phyloP scores from a whole-genome alignment of 768 basidiomycete species.

The Dentipellis sp. region DNA sequence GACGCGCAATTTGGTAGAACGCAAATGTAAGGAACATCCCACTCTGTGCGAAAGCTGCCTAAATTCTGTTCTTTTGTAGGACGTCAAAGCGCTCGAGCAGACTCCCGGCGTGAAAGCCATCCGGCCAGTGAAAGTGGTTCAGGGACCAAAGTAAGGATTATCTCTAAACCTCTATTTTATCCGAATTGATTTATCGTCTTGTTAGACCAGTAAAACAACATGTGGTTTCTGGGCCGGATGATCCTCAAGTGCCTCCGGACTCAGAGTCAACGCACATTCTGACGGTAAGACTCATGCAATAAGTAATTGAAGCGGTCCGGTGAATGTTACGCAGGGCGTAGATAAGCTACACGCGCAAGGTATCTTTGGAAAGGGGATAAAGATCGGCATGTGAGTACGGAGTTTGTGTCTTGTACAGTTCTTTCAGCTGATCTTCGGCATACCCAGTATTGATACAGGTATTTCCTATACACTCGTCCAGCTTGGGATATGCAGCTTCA shows the following conservation, averaged over 20 bases:
- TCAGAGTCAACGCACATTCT: conserved; percentile 42
- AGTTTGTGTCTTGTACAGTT: neutral
- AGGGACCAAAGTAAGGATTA: conserved; percentile 30
- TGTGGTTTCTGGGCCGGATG: conserved; percentile 30
- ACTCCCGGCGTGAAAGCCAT: conserved; percentile 48
- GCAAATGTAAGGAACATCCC: neutral
- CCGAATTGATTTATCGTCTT: neutral
- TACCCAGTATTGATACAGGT: conserved; percentile 36
- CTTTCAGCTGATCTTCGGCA: neutral
- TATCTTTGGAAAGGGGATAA: conserved; percentile 53
- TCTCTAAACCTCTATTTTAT: too few species aligned
- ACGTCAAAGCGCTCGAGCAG: conserved; percentile 33
- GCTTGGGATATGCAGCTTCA: neutral
- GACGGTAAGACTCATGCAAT: conserved; percentile 34
- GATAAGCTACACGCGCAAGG: conserved; percentile 57
- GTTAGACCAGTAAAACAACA: conserved; percentile 35
- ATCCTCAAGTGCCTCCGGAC: conserved; percentile 36
- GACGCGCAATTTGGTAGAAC: neutral
- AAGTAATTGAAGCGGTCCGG: neutral
- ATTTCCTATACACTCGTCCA: neutral
- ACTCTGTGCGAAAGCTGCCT: too few species aligned
- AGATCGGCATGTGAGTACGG: conserved; percentile 49
- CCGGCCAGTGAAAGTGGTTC: conserved; percentile 39
- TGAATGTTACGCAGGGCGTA: conserved; percentile 35
- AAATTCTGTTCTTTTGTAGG: conserved; percentile 23